These are phyloP conservation scores for Phytophthora colocasiae DNA, from an alignment of 352 stramenopile genomes.

Conservation along the genomic window DNA sequence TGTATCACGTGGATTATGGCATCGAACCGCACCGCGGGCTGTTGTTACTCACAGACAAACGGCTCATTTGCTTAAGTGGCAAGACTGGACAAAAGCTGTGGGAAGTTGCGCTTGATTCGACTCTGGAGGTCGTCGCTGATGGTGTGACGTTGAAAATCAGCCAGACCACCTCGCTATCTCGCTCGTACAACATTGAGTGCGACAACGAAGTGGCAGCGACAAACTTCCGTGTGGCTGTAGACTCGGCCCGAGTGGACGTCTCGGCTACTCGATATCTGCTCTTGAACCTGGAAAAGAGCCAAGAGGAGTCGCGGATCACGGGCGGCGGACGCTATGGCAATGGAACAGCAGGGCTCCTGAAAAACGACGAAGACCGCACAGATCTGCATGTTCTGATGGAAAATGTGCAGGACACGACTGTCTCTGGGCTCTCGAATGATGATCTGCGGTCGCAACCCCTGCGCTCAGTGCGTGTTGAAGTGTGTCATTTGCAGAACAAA, in stretches of 20 bases:
- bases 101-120: conserved; percentile 86
- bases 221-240: conserved; percentile 84
- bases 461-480: conserved; percentile 80
- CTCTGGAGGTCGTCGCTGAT: conserved; percentile 59
- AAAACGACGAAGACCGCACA: conserved; percentile 70
- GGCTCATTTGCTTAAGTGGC: conserved; percentile 76
- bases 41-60: conserved; percentile 85
- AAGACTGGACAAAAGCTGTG: conserved; percentile 81
- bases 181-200: conserved; percentile 79
- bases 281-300: conserved; percentile 84
- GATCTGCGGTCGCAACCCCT: conserved; percentile 80
- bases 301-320: conserved; percentile 65
- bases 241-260: conserved; percentile 76
- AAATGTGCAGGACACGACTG: conserved; percentile 82
- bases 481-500: conserved; percentile 90
- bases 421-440: conserved; percentile 72
- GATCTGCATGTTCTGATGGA: conserved; percentile 84
- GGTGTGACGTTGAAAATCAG: conserved; percentile 56
- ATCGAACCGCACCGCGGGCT: conserved; percentile 69
- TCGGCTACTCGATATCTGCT: conserved; percentile 81
- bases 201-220: conserved; percentile 59
- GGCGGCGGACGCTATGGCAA: conserved; percentile 20
- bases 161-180: conserved; percentile 50
- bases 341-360: conserved; percentile 21
- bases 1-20: conserved; percentile 86